Evolutionary conservation across 1,284 basidiomycete genomes (phyloP).

Genomic region (Moesziomyces sp.): DNA sequence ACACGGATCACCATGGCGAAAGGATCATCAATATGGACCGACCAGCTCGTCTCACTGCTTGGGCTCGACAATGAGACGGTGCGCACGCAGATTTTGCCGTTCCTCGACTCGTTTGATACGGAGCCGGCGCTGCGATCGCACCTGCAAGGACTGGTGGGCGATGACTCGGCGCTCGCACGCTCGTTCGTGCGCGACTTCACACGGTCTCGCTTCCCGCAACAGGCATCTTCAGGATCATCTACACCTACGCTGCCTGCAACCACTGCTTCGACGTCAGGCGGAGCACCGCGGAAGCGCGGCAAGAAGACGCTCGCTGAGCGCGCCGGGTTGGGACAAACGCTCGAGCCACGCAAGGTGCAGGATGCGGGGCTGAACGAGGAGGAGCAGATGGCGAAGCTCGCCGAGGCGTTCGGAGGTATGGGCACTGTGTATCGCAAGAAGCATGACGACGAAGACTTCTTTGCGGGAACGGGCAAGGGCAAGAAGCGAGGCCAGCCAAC

Average conservation of each 20-base stretch:
- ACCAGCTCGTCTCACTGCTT: conserved; percentile 42
- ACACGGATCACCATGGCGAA: conserved; percentile 23
- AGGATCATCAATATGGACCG: conserved; percentile 29
- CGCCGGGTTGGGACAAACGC: conserved; percentile 30
- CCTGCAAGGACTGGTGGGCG: conserved; percentile 42
- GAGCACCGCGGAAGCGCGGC: no score
- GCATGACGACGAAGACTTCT: conserved; percentile 34
- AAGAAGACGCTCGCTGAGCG: conserved; percentile 41
- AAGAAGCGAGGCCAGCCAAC: conserved; percentile 19
- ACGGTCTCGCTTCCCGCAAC: conserved; percentile 33
- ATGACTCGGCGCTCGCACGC: conserved; percentile 26
- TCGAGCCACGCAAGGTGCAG: conserved; percentile 29
- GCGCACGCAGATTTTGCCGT: conserved; percentile 41
- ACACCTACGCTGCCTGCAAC: conserved; percentile 6
- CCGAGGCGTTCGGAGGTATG: conserved; percentile 42
- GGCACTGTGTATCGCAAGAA: conserved; percentile 46
- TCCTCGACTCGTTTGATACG: conserved; percentile 48
- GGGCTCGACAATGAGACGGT: conserved; percentile 45
- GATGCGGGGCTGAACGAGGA: conserved; percentile 7
- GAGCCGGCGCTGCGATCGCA: conserved; percentile 28
- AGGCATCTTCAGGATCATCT: conserved; percentile 7
- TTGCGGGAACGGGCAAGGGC: conserved; percentile 30
- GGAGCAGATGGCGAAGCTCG: conserved; percentile 33
- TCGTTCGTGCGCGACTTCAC: conserved; percentile 35
- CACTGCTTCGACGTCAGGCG: not conserved